phyloP scores from a whole-genome alignment of 2,329 filamentous ascomycete genomes.

The Trichoderma lentiforme region DNA sequence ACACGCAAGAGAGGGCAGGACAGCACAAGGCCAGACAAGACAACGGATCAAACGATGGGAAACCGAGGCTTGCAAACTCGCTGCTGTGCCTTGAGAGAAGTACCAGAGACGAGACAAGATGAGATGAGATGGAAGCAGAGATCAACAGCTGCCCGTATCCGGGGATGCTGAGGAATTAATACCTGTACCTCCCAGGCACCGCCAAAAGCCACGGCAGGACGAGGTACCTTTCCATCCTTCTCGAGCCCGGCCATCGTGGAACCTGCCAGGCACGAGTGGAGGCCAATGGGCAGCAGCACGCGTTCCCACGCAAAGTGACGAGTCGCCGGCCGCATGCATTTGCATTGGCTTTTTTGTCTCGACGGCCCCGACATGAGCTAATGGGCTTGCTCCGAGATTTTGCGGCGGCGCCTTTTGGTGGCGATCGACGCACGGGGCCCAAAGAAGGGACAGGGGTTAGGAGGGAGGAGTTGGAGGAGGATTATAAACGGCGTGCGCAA shows the following conservation, averaged over 20 bases:
- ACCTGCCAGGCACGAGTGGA: conserved; percentile 12
- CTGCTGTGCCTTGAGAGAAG: background rate
- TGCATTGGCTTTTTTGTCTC: background rate
- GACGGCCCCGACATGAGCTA: conserved; percentile 5
- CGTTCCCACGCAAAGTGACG: conserved; percentile 7
- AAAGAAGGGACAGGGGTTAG: background rate
- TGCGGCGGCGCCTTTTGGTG: background rate
- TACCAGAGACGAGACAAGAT: background rate
- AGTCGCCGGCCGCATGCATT: conserved; percentile 8
- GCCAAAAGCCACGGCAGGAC: background rate
- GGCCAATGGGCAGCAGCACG: conserved; percentile 16
- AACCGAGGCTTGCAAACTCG: background rate
- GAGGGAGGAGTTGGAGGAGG: background rate
- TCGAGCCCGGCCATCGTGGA: background rate
- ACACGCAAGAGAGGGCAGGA: background rate
- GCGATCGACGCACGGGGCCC: conserved; percentile 12
- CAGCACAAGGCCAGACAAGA: background rate
- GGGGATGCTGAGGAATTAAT: conserved; percentile 10
- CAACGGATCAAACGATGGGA: background rate
- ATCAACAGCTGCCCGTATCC: background rate
- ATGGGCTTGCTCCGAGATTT: conserved; percentile 5
- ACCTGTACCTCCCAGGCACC: background rate
- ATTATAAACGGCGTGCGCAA: background rate
- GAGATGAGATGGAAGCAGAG: background rate
- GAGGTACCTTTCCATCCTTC: background rate